Conservation (phyloP, 345 rosid species). For the Acer saccharum region DNA sequence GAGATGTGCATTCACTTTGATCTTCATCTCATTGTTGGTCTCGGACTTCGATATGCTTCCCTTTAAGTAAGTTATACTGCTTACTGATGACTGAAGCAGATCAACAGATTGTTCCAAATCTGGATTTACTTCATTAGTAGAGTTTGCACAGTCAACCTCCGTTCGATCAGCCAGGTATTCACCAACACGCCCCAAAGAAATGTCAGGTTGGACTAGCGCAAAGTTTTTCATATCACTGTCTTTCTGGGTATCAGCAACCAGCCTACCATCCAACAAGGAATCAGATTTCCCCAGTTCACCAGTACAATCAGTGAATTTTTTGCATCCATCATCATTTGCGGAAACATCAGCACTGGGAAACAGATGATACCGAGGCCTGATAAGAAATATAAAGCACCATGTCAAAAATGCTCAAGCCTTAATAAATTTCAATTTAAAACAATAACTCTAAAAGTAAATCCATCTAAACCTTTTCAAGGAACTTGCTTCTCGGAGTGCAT, state of each 20-base stretch:
- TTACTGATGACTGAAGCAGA: conserved; percentile 23
- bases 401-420: conserved; percentile 13
- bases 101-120: conserved; percentile 21
- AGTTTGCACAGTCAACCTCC: conserved; percentile 38
- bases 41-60: conserved; percentile 11
- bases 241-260: conserved; percentile 19
- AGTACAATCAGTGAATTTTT: conserved; percentile 8
- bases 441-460: conserved; percentile 8
- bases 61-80: conserved; percentile 16
- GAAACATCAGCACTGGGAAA: conserved; percentile 21
- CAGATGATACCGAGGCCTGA: conserved; percentile 36
- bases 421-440: neutral
- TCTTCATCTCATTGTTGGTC: conserved; percentile 10
- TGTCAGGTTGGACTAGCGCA: conserved; percentile 28
- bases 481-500: conserved; percentile 27
- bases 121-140: conserved; percentile 10
- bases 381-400: conserved; percentile 11
- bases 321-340: conserved; percentile 17
- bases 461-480: conserved; percentile 37
- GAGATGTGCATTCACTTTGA: conserved; percentile 15
- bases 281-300: conserved; percentile 24
- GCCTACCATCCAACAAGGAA: conserved; percentile 1
- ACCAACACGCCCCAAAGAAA: conserved; percentile 40
- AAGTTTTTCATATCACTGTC: conserved; percentile 21
- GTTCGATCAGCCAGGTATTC: conserved; percentile 45